Conservation (phyloP, 1,284 basidiomycete genomes). For the Cryptococcus sp. region DNA sequence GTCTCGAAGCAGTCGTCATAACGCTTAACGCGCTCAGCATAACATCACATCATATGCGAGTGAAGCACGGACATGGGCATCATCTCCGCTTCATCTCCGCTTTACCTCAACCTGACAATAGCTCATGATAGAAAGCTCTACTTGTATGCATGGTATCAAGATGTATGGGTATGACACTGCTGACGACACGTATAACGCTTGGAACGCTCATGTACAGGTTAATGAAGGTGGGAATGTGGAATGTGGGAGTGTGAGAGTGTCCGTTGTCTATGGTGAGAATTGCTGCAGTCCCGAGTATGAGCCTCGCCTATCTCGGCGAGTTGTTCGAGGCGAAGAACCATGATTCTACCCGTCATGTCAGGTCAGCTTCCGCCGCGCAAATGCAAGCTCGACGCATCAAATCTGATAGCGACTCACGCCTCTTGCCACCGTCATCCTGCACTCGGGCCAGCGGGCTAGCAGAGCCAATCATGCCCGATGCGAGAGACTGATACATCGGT, state of each 20-base stretch:
- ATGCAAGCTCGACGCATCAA: too few species aligned
- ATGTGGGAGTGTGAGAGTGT: too few species aligned
- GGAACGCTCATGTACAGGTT: background rate
- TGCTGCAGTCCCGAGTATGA: background rate
- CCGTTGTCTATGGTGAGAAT: too few species aligned
- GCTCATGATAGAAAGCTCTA: background rate
- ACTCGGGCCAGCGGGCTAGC: constrained; percentile 29
- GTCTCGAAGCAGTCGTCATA: too few species aligned
- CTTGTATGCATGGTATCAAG: constrained; percentile 15
- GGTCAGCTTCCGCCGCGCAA: background rate
- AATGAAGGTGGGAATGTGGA: too few species aligned
- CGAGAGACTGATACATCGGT: constrained; percentile 22
- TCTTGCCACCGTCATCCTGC: constrained; percentile 38
- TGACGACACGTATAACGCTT: background rate
- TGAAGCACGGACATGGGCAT: background rate
- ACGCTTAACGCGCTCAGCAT: too few species aligned
- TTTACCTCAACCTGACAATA: background rate
- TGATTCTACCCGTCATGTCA: constrained; percentile 6
- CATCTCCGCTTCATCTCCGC: background rate
- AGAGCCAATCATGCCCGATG: constrained; percentile 19
- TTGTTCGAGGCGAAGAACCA: constrained; percentile 10
- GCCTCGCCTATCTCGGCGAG: background rate
- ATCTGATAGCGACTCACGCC: constrained; percentile 39
- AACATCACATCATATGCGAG: too few species aligned
- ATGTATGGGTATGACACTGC: background rate